phyloP scores from a whole-genome alignment of 2,329 filamentous ascomycete genomes.

The Colletotrichum scovillei region DNA sequence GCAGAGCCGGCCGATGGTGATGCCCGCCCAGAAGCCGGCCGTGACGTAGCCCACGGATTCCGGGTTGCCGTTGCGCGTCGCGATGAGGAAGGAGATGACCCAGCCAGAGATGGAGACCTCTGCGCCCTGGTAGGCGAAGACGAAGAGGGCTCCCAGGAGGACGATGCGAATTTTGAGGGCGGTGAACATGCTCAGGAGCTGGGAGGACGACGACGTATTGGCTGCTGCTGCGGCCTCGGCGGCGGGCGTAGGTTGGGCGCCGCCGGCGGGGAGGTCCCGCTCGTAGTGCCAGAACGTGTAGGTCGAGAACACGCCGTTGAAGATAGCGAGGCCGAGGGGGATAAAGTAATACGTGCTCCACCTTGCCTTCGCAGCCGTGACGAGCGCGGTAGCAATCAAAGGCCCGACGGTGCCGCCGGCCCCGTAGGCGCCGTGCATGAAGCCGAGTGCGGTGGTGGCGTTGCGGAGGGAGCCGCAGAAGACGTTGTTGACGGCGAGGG shows the following conservation, averaged over 20 bases:
- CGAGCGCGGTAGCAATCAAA: slow-evolving; percentile 79
- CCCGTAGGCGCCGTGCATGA: slow-evolving; percentile 76
- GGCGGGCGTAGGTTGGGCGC: slow-evolving; percentile 23
- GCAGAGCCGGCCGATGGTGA: slow-evolving; percentile 80
- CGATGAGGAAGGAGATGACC: slow-evolving; percentile 88
- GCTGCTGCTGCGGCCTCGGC: slow-evolving; percentile 37
- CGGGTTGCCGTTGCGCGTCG: slow-evolving; percentile 76
- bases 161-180: slow-evolving; percentile 68
- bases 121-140: slow-evolving; percentile 87
- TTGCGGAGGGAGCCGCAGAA: slow-evolving; percentile 67
- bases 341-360: slow-evolving; percentile 83
- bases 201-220: slow-evolving; percentile 30
- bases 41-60: slow-evolving; percentile 83
- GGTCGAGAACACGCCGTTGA: slow-evolving; percentile 67
- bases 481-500: slow-evolving; percentile 68
- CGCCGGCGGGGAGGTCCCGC: slow-evolving; percentile 56
- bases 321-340: slow-evolving; percentile 65
- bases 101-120: slow-evolving; percentile 88
- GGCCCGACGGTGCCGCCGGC: slow-evolving; percentile 75
- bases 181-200: slow-evolving; percentile 57
- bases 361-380: slow-evolving; percentile 64
- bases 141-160: slow-evolving; percentile 81
- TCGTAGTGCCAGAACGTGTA: slow-evolving; percentile 81
- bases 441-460: slow-evolving; percentile 66
- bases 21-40: slow-evolving; percentile 77